phyloP scores from a whole-genome alignment of 2,329 filamentous ascomycete genomes.

The Talaromyces albobiverticillius region DNA sequence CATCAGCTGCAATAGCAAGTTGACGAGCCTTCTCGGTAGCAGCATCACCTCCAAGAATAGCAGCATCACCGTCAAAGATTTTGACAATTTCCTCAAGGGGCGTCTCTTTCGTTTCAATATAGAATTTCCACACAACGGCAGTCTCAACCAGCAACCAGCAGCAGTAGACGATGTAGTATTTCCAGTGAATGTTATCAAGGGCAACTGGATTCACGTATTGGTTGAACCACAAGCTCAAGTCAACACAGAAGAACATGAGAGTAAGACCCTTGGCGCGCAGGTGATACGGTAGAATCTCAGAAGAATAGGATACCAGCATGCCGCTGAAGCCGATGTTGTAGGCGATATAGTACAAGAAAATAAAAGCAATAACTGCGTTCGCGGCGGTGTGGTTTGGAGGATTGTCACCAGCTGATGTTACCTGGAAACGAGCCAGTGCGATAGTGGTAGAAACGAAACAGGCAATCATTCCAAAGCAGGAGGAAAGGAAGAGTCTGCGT shows the following conservation, averaged over 20 bases:
- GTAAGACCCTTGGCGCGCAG: conserved; percentile 37
- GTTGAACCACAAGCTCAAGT: conserved; percentile 29
- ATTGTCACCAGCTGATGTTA: conserved; percentile 7
- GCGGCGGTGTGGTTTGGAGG: conserved; percentile 21
- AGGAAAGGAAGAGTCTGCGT: conserved; percentile 55
- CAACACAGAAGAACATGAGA: conserved; percentile 25
- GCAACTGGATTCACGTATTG: conserved; percentile 16
- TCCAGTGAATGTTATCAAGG: conserved; percentile 6
- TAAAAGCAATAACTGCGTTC: conserved; percentile 27
- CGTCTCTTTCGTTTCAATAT: conserved; percentile 33
- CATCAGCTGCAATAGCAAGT: not conserved
- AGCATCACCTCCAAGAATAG: conserved; percentile 8
- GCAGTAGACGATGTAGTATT: conserved; percentile 19
- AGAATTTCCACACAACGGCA: conserved; percentile 26
- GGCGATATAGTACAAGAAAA: conserved; percentile 28
- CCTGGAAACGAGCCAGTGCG: conserved; percentile 19
- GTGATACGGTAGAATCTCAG: conserved; percentile 34
- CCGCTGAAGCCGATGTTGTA: conserved; percentile 30
- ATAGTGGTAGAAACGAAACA: conserved; percentile 19
- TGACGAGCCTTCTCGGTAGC: conserved; percentile 4
- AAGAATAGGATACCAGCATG: conserved; percentile 25
- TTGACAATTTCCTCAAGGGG: conserved; percentile 29
- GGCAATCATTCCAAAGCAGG: conserved; percentile 25
- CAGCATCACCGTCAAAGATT: conserved; percentile 17
- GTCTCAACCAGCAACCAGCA: conserved; percentile 29